Conservation (phyloP, 805 yeast genomes). For the Yamadazyma paraphyllophila region DNA sequence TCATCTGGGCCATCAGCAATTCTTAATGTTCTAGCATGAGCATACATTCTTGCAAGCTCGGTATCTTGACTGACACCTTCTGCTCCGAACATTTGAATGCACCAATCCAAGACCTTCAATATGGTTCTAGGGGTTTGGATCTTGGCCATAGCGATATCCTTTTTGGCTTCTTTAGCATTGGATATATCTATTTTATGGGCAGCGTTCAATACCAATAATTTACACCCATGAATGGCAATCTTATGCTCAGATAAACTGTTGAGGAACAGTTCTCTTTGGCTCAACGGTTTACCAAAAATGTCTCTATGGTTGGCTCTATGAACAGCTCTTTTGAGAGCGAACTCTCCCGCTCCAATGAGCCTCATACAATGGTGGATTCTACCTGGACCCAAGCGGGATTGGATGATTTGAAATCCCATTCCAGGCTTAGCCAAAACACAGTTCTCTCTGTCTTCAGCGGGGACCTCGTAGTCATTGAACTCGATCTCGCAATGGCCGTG, state of each 20-base stretch:
- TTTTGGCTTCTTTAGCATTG: constrained; percentile 53
- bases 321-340: constrained; percentile 46
- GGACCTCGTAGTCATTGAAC: constrained; percentile 49
- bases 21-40: constrained; percentile 52
- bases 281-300: constrained; percentile 52
- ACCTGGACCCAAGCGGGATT: constrained; percentile 68
- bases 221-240: constrained; percentile 53
- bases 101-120: constrained; percentile 54
- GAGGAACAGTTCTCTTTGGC: constrained; percentile 49
- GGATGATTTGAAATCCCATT: constrained; percentile 61
- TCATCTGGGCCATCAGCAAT: constrained; percentile 74
- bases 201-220: constrained; percentile 55
- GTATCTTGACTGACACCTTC: constrained; percentile 64
- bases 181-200: constrained; percentile 56
- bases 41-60: constrained; percentile 53
- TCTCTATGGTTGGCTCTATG: constrained; percentile 51
- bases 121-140: constrained; percentile 58
- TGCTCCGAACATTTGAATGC: constrained; percentile 63
- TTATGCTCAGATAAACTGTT: constrained; percentile 50
- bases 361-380: constrained; percentile 71
- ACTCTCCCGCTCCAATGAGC: constrained; percentile 59
- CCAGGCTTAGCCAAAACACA: constrained; percentile 44
- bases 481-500: constrained; percentile 67
- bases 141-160: constrained; percentile 62
- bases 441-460: constrained; percentile 42